Conservation (phyloP, 176 grass and related monocot genomes). For the Poa pratensis region DNA sequence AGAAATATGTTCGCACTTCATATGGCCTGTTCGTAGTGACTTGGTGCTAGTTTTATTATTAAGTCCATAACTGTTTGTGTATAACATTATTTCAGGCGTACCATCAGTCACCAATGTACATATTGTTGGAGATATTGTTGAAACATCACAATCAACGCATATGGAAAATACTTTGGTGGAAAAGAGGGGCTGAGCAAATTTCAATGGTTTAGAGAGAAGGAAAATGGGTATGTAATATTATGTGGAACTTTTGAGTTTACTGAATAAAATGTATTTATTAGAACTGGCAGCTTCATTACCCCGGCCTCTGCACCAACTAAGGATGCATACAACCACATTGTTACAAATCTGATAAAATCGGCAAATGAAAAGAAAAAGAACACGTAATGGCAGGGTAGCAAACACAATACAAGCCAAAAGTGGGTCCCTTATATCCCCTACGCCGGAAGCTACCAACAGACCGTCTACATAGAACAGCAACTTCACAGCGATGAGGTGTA, state of each 20-base stretch:
- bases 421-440: not conserved
- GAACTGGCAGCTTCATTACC: not conserved
- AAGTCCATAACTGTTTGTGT: conserved; percentile 30
- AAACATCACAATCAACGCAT: conserved; percentile 70
- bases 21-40: not conserved
- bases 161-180: conserved; percentile 88
- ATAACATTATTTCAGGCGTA: conserved; percentile 68
- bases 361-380: not conserved
- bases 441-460: not conserved
- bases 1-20: conserved; percentile 25
- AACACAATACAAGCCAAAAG: conserved; percentile 5
- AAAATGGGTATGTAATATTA: conserved; percentile 67
- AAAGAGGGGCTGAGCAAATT: conserved; percentile 92
- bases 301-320: not conserved
- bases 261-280: conserved; percentile 17
- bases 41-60: not conserved
- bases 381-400: not conserved
- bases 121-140: conserved; percentile 79
- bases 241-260: conserved; percentile 15
- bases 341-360: not conserved
- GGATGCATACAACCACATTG: not conserved
- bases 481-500: not conserved
- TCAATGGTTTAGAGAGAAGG: conserved; percentile 79
- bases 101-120: conserved; percentile 87
- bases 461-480: not conserved